Percentiles rank a stretch among this genome's conserved stretches.
Conservation (phyloP, 768 basidiomycete genomes). For the Calvatia gigantea region DNA sequence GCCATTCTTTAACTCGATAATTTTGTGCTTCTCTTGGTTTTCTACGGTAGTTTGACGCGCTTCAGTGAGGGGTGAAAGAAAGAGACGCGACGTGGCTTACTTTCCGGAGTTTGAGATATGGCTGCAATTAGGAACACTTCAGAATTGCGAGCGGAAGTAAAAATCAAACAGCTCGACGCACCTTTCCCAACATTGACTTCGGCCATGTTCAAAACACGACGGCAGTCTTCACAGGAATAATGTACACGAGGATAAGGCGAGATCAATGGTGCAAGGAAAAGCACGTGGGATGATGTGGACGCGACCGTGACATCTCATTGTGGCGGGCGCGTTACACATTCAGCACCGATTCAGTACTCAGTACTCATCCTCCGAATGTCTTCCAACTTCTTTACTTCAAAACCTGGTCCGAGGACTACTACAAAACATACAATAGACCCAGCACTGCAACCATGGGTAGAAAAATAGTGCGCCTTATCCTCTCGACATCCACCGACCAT, state of each 20-base stretch:
- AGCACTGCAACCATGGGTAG: conserved; percentile 89
- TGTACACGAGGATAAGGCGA: conserved; percentile 13
- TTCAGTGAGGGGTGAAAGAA: not conserved
- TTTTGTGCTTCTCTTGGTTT: conserved; percentile 34
- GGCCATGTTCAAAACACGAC: not conserved
- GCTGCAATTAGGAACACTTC: not conserved
- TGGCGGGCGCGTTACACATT: conserved; percentile 21
- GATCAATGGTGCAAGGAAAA: conserved; percentile 9
- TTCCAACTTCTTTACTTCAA: conserved; percentile 53
- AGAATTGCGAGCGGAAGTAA: not conserved
- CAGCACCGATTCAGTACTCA: conserved; percentile 14
- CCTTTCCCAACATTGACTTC: conserved; percentile 1
- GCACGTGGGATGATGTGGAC: conserved; percentile 29
- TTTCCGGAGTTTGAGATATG: conserved; percentile 17
- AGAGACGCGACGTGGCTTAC: conserved; percentile 29
- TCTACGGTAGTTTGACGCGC: conserved; percentile 31
- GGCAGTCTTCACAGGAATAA: not conserved
- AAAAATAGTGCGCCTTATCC: conserved; percentile 83
- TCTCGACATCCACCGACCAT: not conserved
- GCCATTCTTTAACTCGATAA: conserved; percentile 72
- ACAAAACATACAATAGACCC: conserved; percentile 50
- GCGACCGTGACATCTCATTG: conserved; percentile 32
- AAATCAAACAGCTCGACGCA: not conserved
- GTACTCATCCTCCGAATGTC: conserved; percentile 40
- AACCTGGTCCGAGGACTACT: conserved; percentile 37